These are phyloP conservation scores for Boechera stricta DNA, from an alignment of 345 rosid species.

Conservation along the genomic window DNA sequence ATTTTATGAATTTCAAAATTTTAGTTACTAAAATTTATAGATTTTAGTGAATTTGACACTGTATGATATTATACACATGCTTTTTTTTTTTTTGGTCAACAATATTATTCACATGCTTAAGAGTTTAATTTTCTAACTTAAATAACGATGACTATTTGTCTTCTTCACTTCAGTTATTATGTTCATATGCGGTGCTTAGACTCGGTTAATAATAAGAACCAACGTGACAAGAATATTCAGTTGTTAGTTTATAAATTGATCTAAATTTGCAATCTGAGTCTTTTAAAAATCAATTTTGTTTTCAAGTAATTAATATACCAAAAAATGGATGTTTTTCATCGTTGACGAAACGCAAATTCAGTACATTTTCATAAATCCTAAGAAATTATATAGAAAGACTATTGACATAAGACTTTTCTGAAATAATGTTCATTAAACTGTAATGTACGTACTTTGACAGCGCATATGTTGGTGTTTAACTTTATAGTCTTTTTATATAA, in stretches of 20 bases:
- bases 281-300: background rate
- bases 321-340: background rate
- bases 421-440: constrained; percentile 9
- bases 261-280: background rate
- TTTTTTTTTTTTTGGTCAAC: no score
- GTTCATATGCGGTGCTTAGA: background rate
- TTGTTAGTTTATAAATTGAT: background rate
- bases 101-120: no score
- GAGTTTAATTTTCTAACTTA: no score
- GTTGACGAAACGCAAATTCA: background rate
- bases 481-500: constrained; percentile 32
- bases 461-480: constrained; percentile 31
- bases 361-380: background rate
- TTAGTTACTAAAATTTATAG: no score
- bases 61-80: no score
- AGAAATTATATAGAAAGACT: constrained; percentile 18
- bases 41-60: no score
- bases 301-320: background rate
- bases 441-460: constrained; percentile 27
- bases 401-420: background rate
- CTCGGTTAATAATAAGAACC: background rate
- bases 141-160: background rate
- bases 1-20: background rate
- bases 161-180: background rate
- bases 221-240: background rate